These are phyloP conservation scores for Candida coquimbonensis DNA, from an alignment of 805 yeast genomes.

Conservation along the genomic window DNA sequence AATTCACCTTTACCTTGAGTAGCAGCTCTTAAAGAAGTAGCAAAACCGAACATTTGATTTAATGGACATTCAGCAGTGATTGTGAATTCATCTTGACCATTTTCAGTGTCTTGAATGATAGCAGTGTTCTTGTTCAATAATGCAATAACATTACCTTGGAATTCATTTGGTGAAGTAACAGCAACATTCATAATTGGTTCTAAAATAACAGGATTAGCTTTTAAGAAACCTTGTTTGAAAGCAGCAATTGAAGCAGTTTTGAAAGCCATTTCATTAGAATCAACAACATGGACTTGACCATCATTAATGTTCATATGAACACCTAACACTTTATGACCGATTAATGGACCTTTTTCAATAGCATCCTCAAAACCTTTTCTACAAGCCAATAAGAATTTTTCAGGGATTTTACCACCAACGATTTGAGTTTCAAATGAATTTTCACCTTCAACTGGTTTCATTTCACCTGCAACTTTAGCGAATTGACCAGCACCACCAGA, in stretches of 20 bases:
- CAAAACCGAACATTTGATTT: conserved; percentile 93
- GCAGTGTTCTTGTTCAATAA: conserved; percentile 89
- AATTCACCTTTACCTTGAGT: conserved; percentile 99
- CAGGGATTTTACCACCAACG: conserved; percentile 96
- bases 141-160: conserved; percentile 91
- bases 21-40: conserved; percentile 88
- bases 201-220: conserved; percentile 77
- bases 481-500: conserved; percentile 99
- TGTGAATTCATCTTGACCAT: conserved; percentile 90
- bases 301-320: conserved; percentile 90
- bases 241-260: conserved; percentile 89
- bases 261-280: conserved; percentile 93
- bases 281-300: conserved; percentile 97
- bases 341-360: conserved; percentile 91
- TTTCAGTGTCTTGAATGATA: conserved; percentile 87
- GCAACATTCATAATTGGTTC: conserved; percentile 96
- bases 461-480: conserved; percentile 88
- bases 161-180: conserved; percentile 91
- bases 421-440: conserved; percentile 80
- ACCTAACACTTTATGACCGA: conserved; percentile 91
- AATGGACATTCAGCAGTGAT: conserved; percentile 93
- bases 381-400: conserved; percentile 90
- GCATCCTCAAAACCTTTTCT: conserved; percentile 93
- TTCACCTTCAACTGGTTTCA: conserved; percentile 57
- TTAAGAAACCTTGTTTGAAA: conserved; percentile 82